These are phyloP conservation scores for Aphanomyces astaci DNA, from an alignment of 352 stramenopile species.

Conservation along the genomic window DNA sequence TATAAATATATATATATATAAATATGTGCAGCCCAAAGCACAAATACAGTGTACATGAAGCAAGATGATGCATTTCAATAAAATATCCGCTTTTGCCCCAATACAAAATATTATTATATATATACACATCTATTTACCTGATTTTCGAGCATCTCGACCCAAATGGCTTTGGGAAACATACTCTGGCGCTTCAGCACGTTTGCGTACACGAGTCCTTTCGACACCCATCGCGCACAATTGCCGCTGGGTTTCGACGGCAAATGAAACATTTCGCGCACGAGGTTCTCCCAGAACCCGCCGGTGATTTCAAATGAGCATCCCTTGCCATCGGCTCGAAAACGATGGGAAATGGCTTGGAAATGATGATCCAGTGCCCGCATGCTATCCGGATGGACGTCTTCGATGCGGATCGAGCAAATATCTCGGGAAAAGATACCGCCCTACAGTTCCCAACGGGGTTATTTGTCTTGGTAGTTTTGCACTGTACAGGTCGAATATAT, in stretches of 20 bases:
- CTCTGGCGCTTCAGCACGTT: slow-evolving; percentile 23
- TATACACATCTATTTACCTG: no score
- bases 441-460: no score
- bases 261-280: slow-evolving; percentile 11
- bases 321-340: slow-evolving; percentile 22
- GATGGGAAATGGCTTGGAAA: slow-evolving; percentile 19
- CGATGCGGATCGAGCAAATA: slow-evolving; percentile 23
- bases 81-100: no score
- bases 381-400: slow-evolving; percentile 22
- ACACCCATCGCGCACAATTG: slow-evolving; percentile 24
- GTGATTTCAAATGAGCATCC: slow-evolving; percentile 10
- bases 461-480: no score
- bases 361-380: slow-evolving; percentile 23
- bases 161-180: slow-evolving; percentile 26
- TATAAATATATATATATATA: no score
- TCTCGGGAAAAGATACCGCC: slow-evolving; percentile 23
- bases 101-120: no score
- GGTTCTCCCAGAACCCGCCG: not conserved
- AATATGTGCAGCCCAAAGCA: no score
- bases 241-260: slow-evolving; percentile 20
- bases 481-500: no score
- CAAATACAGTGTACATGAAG: no score
- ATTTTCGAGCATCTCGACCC: slow-evolving; percentile 24
- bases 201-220: slow-evolving; percentile 23
- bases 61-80: no score